phyloP scores from a whole-genome alignment of 179 eudicot genomes.

The Beta corolliflora region DNA sequence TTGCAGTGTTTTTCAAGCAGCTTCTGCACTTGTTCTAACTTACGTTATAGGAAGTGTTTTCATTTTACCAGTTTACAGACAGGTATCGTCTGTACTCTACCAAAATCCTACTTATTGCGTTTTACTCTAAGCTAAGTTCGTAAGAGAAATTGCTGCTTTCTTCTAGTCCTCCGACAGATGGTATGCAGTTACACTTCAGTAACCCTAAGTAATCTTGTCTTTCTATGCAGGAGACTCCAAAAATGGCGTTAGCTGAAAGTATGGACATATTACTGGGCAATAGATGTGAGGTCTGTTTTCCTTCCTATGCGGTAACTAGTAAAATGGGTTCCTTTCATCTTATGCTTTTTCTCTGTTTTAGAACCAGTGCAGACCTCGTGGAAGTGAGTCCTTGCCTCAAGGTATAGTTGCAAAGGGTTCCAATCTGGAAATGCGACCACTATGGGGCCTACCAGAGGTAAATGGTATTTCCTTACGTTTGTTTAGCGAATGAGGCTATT shows the following conservation, averaged over 20 bases:
- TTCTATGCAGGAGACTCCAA: conserved; percentile 33
- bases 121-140: neutral
- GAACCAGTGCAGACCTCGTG: conserved; percentile 44
- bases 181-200: neutral
- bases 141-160: neutral
- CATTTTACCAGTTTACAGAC: conserved; percentile 30
- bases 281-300: conserved; percentile 36
- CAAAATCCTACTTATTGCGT: neutral
- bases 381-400: conserved; percentile 43
- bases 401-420: conserved; percentile 42
- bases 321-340: neutral
- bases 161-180: neutral
- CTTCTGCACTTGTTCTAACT: conserved; percentile 17
- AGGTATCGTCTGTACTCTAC: conserved; percentile 17
- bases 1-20: conserved; percentile 29
- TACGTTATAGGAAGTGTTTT: conserved; percentile 33
- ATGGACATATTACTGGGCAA: conserved; percentile 20
- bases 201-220: conserved; percentile 1
- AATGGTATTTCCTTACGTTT: neutral
- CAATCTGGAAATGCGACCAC: conserved; percentile 70
- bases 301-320: conserved; percentile 2
- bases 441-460: conserved; percentile 89
- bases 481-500: neutral
- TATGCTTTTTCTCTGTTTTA: conserved; percentile 22
- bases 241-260: conserved; percentile 15